These are phyloP conservation scores for Scheffersomyces stipitis DNA, from an alignment of 805 yeast species.

Conservation along the genomic window DNA sequence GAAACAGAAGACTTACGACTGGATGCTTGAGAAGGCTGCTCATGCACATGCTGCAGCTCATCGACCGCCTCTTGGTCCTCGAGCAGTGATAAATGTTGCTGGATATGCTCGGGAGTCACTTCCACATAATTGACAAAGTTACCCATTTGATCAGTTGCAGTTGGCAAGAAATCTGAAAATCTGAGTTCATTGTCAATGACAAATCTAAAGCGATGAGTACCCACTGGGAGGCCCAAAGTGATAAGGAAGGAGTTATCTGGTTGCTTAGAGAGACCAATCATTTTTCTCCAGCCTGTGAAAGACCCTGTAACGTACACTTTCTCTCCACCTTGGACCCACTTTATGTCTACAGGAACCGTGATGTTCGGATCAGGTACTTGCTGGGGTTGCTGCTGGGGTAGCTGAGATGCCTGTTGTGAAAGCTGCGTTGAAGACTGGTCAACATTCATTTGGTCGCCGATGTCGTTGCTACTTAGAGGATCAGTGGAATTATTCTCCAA, in stretches of 20 bases:
- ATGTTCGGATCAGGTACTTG: conserved; percentile 24
- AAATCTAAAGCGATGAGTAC: conserved; percentile 90
- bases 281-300: conserved; percentile 96
- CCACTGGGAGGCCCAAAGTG: conserved; percentile 77
- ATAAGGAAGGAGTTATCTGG: conserved; percentile 59
- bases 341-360: conserved; percentile 61
- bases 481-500: conserved; percentile 7
- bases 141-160: conserved; percentile 97
- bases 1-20: conserved; percentile 33
- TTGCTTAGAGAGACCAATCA: conserved; percentile 78
- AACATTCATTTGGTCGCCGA: conserved; percentile 18
- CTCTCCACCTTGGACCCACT: conserved; percentile 96
- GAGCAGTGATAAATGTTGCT: conserved; percentile 28
- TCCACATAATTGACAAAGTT: conserved; percentile 91
- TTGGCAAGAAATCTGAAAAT: conserved; percentile 85
- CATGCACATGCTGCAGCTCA: conserved; percentile 20
- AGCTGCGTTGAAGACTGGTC: conserved; percentile 12
- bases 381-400: conserved; percentile 5
- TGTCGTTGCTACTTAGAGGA: not conserved
- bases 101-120: conserved; percentile 48
- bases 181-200: conserved; percentile 92
- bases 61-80: conserved; percentile 13
- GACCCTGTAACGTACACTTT: conserved; percentile 96
- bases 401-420: conserved; percentile 6
- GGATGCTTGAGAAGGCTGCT: conserved; percentile 11